phyloP scores from a whole-genome alignment of 2,329 filamentous ascomycete species.

The Neocucurbitaria cava region DNA sequence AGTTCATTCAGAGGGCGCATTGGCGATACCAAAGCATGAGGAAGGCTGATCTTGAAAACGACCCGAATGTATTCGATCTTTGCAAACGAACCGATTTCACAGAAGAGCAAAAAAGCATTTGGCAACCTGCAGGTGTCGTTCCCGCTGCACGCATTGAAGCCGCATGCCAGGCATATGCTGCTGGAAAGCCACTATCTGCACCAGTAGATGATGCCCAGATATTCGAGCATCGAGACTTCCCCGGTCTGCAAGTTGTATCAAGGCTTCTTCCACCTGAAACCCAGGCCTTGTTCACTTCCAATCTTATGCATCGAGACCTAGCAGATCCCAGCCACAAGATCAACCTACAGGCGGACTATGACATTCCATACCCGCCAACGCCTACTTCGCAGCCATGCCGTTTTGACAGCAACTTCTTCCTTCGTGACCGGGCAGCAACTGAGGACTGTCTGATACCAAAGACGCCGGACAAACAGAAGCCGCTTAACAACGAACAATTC shows the following conservation, averaged over 20 bases:
- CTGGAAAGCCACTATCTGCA: constrained; percentile 28
- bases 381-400: constrained; percentile 41
- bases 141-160: constrained; percentile 36
- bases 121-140: constrained; percentile 35
- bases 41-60: constrained; percentile 59
- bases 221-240: constrained; percentile 48
- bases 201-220: constrained; percentile 35
- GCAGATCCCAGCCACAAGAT: constrained; percentile 78
- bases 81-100: constrained; percentile 36
- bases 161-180: constrained; percentile 42
- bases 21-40: constrained; percentile 67
- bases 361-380: constrained; percentile 66
- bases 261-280: constrained; percentile 73
- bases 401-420: constrained; percentile 44
- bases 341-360: constrained; percentile 83
- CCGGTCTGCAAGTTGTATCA: constrained; percentile 76
- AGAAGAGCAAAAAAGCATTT: constrained; percentile 41
- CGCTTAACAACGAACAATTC: constrained; percentile 73
- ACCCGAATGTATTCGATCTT: constrained; percentile 53
- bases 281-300: constrained; percentile 74
- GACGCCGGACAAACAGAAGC: constrained; percentile 73
- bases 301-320: constrained; percentile 79
- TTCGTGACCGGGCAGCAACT: constrained; percentile 34
- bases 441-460: constrained; percentile 61
- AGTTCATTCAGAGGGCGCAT: constrained; percentile 44